Percentiles rank a stretch among this genome's conserved stretches.
Evolutionary conservation across 1,139 yeast genomes (phyloP).

Genomic region (Suhomyces yuchorum): DNA sequence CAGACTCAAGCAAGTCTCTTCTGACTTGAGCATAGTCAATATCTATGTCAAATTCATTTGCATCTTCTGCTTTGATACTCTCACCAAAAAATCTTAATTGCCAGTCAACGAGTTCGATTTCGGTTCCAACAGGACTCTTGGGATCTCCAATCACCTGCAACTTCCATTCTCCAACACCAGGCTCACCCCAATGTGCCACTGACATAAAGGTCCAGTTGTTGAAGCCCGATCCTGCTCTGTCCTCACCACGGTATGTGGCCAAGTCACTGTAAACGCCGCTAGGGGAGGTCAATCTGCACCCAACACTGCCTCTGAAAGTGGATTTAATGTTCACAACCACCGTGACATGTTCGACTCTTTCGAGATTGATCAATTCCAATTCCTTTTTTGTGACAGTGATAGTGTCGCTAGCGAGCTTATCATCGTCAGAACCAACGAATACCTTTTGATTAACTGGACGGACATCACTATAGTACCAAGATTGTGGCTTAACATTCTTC

Average conservation of each 20-base stretch:
- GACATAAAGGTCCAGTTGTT: conserved; percentile 90
- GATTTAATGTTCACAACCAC: conserved; percentile 74
- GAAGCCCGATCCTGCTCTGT: conserved; percentile 61
- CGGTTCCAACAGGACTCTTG: conserved; percentile 24
- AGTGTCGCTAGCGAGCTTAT: conserved; percentile 37
- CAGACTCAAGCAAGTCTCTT: conserved; percentile 28
- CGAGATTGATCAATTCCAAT: conserved; percentile 59
- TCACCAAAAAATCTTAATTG: conserved; percentile 84
- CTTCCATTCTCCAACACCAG: conserved; percentile 81
- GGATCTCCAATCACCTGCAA: conserved; percentile 52
- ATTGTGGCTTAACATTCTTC: conserved; percentile 86
- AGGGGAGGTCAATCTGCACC: conserved; percentile 72
- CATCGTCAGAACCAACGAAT: conserved; percentile 18
- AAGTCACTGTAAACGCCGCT: conserved; percentile 70
- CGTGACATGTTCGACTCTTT: conserved; percentile 81
- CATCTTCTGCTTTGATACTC: conserved; percentile 61
- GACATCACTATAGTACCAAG: conserved; percentile 68
- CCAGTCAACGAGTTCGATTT: conserved; percentile 66
- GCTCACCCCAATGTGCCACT: conserved; percentile 98
- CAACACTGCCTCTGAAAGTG: conserved; percentile 67
- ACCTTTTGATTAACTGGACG: conserved; percentile 33
- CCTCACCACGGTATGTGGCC: conserved; percentile 70
- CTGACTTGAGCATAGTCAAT: conserved; percentile 45
- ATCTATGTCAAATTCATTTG: conserved; percentile 46
- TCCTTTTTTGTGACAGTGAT: conserved; percentile 53